Conservation (phyloP, 306 rosid genomes). For the Ormosia emarginata region DNA sequence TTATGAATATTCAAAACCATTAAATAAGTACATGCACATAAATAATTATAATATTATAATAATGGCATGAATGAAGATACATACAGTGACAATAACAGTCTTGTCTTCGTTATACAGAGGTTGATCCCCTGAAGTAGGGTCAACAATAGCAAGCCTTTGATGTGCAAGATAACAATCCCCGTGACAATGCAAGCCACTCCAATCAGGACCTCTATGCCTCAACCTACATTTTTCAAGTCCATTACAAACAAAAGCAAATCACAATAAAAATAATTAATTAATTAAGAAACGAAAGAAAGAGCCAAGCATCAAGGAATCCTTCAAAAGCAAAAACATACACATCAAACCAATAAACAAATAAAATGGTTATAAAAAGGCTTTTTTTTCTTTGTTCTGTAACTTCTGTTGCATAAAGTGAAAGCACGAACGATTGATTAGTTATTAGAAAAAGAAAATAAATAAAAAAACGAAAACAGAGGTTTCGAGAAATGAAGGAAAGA, state of each 20-base stretch:
- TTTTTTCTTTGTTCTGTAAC: neutral
- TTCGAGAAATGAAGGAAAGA: neutral
- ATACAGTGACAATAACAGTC: constrained; percentile 76
- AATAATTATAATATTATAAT: neutral
- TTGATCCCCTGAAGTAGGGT: constrained; percentile 95
- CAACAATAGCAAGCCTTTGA: constrained; percentile 86
- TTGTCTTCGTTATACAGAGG: constrained; percentile 91
- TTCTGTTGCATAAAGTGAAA: neutral
- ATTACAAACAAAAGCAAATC: neutral
- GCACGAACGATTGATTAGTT: neutral
- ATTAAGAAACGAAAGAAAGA: neutral
- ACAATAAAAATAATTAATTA: neutral
- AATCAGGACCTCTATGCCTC: constrained; percentile 93
- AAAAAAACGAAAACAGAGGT: neutral
- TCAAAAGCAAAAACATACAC: neutral
- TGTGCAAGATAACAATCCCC: constrained; percentile 84
- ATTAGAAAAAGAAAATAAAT: neutral
- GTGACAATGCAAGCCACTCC: constrained; percentile 95
- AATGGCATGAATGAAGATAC: neutral
- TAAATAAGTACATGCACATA: neutral
- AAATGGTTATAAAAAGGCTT: neutral
- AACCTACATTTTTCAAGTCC: constrained; percentile 44
- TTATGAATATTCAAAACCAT: neutral
- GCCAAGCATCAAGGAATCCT: neutral
- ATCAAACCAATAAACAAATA: neutral